phyloP scores from a whole-genome alignment of 2,329 filamentous ascomycete species.

The Diaporthe sp. region DNA sequence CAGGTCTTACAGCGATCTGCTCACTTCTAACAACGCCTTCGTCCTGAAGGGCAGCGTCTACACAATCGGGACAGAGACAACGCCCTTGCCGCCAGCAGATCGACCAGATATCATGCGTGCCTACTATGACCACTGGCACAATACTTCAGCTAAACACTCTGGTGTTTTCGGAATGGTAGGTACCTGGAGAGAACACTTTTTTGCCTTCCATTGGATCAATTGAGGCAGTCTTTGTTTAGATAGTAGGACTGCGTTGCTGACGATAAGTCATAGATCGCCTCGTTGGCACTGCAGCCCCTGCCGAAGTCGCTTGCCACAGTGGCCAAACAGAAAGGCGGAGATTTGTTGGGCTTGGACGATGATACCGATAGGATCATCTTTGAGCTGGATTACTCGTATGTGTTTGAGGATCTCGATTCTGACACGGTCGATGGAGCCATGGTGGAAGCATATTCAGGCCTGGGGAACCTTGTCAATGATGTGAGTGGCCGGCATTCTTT shows the following conservation, averaged over 20 bases:
- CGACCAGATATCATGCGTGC: conserved; percentile 38
- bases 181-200: neutral
- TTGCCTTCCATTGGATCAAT: conserved; percentile 33
- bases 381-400: conserved; percentile 59
- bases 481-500: neutral
- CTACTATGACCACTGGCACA: conserved; percentile 44
- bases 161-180: conserved; percentile 17
- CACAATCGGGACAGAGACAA: conserved; percentile 46
- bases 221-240: neutral
- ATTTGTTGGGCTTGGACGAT: conserved; percentile 57
- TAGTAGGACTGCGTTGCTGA: neutral
- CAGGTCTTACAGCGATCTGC: conserved; percentile 47
- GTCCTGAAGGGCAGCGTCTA: conserved; percentile 44
- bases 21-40: conserved; percentile 44
- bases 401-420: conserved; percentile 46
- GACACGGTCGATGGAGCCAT: conserved; percentile 51
- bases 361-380: conserved; percentile 56
- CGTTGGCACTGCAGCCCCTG: conserved; percentile 48
- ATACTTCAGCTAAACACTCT: conserved; percentile 26
- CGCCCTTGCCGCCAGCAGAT: conserved; percentile 42
- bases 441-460: conserved; percentile 53
- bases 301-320: conserved; percentile 52
- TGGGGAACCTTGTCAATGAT: conserved; percentile 47
- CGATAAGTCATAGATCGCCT: conserved; percentile 38
- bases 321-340: conserved; percentile 51